A percentile compares a stretch with the other conserved stretches of the same genome.
Evolutionary conservation across 495 filamentous ascomycete genomes (phyloP).

Genomic region (Chaetomium tenue): DNA sequence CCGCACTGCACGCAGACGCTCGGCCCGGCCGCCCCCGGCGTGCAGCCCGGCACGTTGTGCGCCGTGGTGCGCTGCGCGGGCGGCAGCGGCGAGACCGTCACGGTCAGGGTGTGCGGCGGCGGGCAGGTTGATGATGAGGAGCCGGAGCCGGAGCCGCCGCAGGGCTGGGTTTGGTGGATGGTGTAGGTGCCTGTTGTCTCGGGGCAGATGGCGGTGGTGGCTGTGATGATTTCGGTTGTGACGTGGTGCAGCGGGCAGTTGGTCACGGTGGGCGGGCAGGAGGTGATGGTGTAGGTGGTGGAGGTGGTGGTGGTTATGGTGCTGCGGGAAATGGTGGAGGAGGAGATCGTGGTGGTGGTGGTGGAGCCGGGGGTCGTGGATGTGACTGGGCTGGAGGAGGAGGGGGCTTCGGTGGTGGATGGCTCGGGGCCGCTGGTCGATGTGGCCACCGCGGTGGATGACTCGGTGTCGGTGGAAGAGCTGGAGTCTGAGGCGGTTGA

Average conservation of each 20-base stretch:
- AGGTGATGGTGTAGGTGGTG: conserved; percentile 57
- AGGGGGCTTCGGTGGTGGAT: not conserved
- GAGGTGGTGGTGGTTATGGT: conserved; percentile 39
- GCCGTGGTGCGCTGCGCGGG: conserved; percentile 1
- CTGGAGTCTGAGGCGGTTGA: conserved; percentile 25
- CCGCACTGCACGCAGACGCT: conserved; percentile 7
- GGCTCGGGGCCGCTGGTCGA: not conserved
- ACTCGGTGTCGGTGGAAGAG: conserved; percentile 13
- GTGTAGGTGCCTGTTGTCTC: conserved; percentile 28
- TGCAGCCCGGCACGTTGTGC: conserved; percentile 11
- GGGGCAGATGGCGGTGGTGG: conserved; percentile 29
- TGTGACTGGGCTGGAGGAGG: not conserved
- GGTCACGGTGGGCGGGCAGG: conserved; percentile 56
- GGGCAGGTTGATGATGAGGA: not conserved
- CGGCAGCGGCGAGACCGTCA: conserved; percentile 7
- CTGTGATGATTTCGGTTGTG: conserved; percentile 32
- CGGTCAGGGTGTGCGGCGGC: not conserved
- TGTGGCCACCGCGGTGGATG: conserved; percentile 2
- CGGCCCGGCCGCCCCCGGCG: not conserved
- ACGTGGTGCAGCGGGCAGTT: conserved; percentile 49
- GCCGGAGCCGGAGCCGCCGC: not conserved
- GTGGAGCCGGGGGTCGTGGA: not conserved
- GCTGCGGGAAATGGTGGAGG: conserved; percentile 27
- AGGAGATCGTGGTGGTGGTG: conserved; percentile 20
- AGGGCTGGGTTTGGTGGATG: not conserved